Evolutionary conservation across 1,284 basidiomycete genomes (phyloP).

Genomic region (Entoloma clypeatum): DNA sequence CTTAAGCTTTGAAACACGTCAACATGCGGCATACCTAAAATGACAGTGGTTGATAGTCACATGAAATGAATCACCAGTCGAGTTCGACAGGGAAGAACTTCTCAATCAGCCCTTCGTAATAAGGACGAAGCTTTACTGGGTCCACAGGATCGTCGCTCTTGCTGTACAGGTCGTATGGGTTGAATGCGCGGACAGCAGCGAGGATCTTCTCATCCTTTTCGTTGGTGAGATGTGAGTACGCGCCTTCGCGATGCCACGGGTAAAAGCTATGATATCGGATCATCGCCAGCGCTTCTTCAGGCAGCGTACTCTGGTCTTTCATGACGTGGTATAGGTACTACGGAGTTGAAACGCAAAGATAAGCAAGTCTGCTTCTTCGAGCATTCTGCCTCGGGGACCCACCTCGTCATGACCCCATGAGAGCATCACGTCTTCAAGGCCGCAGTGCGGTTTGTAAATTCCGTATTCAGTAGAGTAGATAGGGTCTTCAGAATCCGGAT

Average conservation of each 20-base stretch:
- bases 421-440: conserved; percentile 87
- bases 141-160: conserved; percentile 76
- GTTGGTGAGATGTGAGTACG: conserved; percentile 76
- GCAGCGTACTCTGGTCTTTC: conserved; percentile 77
- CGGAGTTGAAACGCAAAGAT: conserved; percentile 12
- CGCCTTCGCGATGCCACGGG: conserved; percentile 88
- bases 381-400: conserved; percentile 18
- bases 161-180: conserved; percentile 90
- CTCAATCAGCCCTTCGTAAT: conserved; percentile 77
- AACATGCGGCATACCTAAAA: neutral
- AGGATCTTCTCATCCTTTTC: conserved; percentile 61
- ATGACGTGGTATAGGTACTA: conserved; percentile 77
- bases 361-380: conserved; percentile 11
- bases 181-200: conserved; percentile 73
- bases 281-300: conserved; percentile 83
- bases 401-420: conserved; percentile 91
- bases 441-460: conserved; percentile 82
- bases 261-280: conserved; percentile 95
- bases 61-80: conserved; percentile 55
- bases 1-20: neutral
- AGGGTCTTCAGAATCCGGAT: conserved; percentile 71
- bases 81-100: conserved; percentile 82
- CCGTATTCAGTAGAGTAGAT: conserved; percentile 80
- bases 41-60: neutral
- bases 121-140: conserved; percentile 65